phyloP scores from a whole-genome alignment of 805 yeast genomes.

The Diddensiella transvaalensis region DNA sequence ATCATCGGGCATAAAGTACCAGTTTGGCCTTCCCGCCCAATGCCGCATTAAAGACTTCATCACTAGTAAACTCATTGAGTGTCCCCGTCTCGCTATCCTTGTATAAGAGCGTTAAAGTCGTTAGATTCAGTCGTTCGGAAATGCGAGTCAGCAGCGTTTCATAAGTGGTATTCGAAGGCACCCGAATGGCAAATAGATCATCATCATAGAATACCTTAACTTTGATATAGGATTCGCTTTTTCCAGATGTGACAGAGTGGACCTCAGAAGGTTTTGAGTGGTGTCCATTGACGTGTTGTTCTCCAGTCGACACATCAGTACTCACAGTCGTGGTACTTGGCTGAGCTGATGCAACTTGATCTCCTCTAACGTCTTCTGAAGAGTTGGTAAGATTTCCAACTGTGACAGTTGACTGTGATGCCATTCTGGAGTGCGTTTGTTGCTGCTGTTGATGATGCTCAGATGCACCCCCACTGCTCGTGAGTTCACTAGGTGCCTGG shows the following conservation, averaged over 20 bases:
- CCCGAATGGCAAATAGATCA: conserved; percentile 38
- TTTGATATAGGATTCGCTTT: conserved; percentile 25
- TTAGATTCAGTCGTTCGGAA: conserved; percentile 32
- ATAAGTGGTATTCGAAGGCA: conserved; percentile 33
- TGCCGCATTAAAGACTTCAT: conserved; percentile 29
- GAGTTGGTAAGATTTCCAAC: not conserved
- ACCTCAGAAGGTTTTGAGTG: not conserved
- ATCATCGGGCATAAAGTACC: conserved; percentile 30
- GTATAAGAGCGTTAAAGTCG: conserved; percentile 27
- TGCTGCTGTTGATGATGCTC: not conserved
- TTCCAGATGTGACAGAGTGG: not conserved
- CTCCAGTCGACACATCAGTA: not conserved
- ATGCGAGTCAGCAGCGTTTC: conserved; percentile 30
- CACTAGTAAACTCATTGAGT: conserved; percentile 25
- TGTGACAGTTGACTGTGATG: conserved; percentile 14
- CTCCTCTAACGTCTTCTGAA: not conserved
- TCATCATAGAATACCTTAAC: conserved; percentile 38
- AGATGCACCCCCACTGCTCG: not conserved
- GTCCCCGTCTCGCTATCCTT: conserved; percentile 28
- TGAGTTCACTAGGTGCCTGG: not conserved
- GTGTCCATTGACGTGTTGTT: conserved; percentile 1
- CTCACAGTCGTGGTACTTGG: not conserved
- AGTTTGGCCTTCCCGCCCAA: conserved; percentile 31
- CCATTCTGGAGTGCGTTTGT: conserved; percentile 14
- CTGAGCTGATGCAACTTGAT: not conserved